phyloP scores from a whole-genome alignment of 2,329 filamentous ascomycete genomes.

The Dothideomycetes sp. region DNA sequence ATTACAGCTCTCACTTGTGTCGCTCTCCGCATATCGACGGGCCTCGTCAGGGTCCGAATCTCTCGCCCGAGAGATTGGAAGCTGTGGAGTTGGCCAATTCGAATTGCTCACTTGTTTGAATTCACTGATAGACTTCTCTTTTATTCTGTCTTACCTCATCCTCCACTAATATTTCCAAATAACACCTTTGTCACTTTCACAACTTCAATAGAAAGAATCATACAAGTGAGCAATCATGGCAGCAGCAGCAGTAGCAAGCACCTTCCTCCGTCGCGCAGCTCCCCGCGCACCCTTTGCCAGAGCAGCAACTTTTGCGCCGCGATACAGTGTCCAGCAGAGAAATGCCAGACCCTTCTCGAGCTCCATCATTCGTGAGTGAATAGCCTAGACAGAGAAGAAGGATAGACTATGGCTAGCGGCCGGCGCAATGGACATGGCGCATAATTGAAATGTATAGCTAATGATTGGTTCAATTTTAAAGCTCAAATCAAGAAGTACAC shows the following conservation, averaged over 20 bases:
- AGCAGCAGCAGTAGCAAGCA: background rate
- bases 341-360: background rate
- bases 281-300: background rate
- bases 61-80: background rate
- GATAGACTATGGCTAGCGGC: no score
- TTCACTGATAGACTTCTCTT: background rate
- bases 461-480: background rate
- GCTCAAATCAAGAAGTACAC: constrained; percentile 68
- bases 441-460: background rate
- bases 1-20: no score
- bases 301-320: background rate
- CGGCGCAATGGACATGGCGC: no score
- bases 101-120: background rate
- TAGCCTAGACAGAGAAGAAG: no score
- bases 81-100: background rate
- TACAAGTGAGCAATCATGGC: background rate
- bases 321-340: background rate
- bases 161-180: no score
- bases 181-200: background rate
- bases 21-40: background rate
- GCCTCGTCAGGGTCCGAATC: background rate
- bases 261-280: background rate
- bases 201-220: background rate
- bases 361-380: background rate
- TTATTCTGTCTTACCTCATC: background rate